A percentile compares a stretch with the other conserved stretches of the same genome.
Conservation (phyloP, 1,284 basidiomycete species). For the Pseudozyma hubeiensis region DNA sequence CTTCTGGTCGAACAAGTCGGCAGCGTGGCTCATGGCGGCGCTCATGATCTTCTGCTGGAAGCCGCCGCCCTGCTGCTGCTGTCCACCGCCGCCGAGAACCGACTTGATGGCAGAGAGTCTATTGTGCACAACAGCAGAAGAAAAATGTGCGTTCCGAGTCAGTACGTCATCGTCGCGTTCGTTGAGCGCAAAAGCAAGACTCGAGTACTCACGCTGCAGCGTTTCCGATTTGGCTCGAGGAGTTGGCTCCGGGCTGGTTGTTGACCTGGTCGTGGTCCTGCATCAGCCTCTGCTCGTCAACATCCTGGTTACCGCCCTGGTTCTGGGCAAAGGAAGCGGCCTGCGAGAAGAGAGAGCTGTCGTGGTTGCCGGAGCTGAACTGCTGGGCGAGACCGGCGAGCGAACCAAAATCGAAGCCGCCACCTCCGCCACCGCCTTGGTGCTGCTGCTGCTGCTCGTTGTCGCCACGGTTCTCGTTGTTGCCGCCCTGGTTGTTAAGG, state of each 20-base stretch:
- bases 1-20: constrained; percentile 59
- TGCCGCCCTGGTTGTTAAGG: constrained; percentile 39
- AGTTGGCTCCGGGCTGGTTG: constrained; percentile 47
- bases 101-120: constrained; percentile 55
- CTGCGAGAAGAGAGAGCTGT: constrained; percentile 50
- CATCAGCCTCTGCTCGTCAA: constrained; percentile 57
- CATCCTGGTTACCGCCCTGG: constrained; percentile 50
- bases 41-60: constrained; percentile 51
- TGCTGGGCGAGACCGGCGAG: constrained; percentile 51
- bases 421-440: constrained; percentile 28
- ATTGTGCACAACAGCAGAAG: background rate
- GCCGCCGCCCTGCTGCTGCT: constrained; percentile 37
- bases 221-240: constrained; percentile 55
- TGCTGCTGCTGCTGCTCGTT: constrained; percentile 31
- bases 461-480: constrained; percentile 21
- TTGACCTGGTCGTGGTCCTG: constrained; percentile 57
- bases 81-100: constrained; percentile 43
- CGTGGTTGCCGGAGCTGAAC: constrained; percentile 49
- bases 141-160: too few species aligned
- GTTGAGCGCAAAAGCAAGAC: too few species aligned
- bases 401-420: constrained; percentile 55
- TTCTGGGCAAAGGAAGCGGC: constrained; percentile 52
- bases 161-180: too few species aligned
- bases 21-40: constrained; percentile 47
- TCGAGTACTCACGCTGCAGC: constrained; percentile 54